Conservation (phyloP, 352 stramenopile genomes). For the Aphanomyces euteiches region DNA sequence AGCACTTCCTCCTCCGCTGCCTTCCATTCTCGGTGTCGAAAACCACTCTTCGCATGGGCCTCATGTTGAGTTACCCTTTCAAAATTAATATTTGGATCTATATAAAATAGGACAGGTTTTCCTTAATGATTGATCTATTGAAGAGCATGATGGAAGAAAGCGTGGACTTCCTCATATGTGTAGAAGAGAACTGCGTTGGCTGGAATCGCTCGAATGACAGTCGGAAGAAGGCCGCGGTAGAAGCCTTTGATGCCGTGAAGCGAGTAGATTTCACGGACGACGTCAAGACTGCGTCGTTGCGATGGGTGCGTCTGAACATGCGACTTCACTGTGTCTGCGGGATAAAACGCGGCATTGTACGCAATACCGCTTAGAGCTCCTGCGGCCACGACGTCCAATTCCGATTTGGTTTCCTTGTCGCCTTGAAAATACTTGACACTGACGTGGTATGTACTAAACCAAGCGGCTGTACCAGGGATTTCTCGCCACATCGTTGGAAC, state of each 20-base stretch:
- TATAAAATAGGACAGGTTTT: not conserved
- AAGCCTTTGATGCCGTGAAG: constrained; percentile 39
- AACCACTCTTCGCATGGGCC: constrained; percentile 1
- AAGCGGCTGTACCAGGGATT: constrained; percentile 45
- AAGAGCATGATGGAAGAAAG: not conserved
- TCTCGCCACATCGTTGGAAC: constrained; percentile 39
- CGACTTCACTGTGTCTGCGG: constrained; percentile 46
- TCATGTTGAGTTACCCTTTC: not conserved
- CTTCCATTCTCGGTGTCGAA: constrained; percentile 7
- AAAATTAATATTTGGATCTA: not conserved
- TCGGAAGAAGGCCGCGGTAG: constrained; percentile 46
- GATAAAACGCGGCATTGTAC: constrained; percentile 52
- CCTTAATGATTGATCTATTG: constrained; percentile 14
- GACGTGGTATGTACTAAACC: constrained; percentile 45
- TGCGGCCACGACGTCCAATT: constrained; percentile 37
- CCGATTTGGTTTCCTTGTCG: constrained; percentile 38
- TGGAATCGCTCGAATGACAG: constrained; percentile 38
- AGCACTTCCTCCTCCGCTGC: not conserved
- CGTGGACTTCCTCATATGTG: constrained; percentile 17
- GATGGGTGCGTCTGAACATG: constrained; percentile 41
- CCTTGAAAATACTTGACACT: constrained; percentile 19
- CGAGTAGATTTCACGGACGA: constrained; percentile 37
- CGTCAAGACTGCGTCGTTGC: constrained; percentile 33
- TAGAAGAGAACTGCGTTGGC: constrained; percentile 46
- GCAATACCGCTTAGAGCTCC: constrained; percentile 42